Evolutionary conservation across 148 eudicot species (phyloP).

Genomic region (Diospyros kaki): DNA sequence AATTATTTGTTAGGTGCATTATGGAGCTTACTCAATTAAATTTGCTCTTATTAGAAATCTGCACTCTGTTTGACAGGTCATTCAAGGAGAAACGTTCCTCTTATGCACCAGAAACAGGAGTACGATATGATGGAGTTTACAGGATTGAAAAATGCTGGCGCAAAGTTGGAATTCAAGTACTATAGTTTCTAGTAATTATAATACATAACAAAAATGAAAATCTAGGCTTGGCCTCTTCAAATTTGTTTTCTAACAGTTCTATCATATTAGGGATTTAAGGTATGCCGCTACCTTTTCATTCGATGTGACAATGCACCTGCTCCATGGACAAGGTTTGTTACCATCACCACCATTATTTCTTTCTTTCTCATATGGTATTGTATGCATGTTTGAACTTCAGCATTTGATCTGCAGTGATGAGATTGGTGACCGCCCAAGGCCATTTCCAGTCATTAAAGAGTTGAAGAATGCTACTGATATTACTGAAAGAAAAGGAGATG

Average conservation of each 20-base stretch:
- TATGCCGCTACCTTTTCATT: constrained; percentile 84
- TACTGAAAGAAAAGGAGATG: constrained; percentile 55
- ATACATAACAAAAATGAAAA: neutral
- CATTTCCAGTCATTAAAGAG: constrained; percentile 64
- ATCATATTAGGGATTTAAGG: constrained; percentile 48
- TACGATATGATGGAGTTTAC: constrained; percentile 89
- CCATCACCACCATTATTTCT: neutral
- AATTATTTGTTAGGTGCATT: neutral
- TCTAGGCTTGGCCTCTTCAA: neutral
- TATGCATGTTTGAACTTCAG: neutral
- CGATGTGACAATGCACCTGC: constrained; percentile 98
- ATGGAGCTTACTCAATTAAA: neutral
- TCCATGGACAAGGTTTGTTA: constrained; percentile 86
- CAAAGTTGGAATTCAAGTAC: constrained; percentile 55
- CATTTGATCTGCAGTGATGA: constrained; percentile 49
- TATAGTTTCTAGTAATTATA: constrained; percentile 9
- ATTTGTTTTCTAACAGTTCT: constrained; percentile 12
- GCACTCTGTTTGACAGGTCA: constrained; percentile 43
- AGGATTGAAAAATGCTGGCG: constrained; percentile 96
- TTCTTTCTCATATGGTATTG: neutral
- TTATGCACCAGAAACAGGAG: constrained; percentile 83
- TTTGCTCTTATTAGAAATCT: neutral
- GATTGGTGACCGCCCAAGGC: constrained; percentile 72
- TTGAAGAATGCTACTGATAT: constrained; percentile 57
- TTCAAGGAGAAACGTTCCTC: constrained; percentile 78